Base-by-base conservation (phyloP, 495 filamentous ascomycete genomes). In the Jackrogersella minutella region DNA sequence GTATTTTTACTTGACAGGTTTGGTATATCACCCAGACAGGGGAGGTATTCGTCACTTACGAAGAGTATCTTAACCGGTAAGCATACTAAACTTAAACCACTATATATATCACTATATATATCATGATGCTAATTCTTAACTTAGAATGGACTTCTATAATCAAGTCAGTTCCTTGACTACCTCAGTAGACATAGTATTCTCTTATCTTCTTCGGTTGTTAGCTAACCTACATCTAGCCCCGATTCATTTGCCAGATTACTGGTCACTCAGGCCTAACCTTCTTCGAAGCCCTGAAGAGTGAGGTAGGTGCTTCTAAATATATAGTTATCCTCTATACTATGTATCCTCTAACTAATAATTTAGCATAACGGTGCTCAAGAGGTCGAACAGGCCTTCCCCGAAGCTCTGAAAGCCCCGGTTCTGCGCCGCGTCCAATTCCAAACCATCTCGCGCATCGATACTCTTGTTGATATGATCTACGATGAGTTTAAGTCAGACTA, bases 221-320 rank as follows among this genome's bases (percentile, higher is more conserved):
- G 69, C 55, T 56, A 43, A 73, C 60, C 21, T 28, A 46, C 52
- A 41, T 54, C 41, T 68, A 95, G 87, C 90, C 88, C 62, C 87
- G 89, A 41, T 99, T 98, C 73, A 96, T 94, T 52, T 97, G 94
- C 75, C 90, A 95, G 65, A 94, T 97, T 61, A 97, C 92, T 2
- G 95, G 95, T 31, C 93, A 97, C 76, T 96, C 93, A 24, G 90
- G 90, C 24, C 78, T 97, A 67, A 94, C 84, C n/a, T 98, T 96
- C 76, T 97, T 96, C 60, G 92, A 98, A 54, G 95, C 95, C 3
- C 82, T 93, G 13, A 87, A 91, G 74, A 97, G 93, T 76, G 96
- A 99, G 86, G 95, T 97, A 86, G 37, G 88, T 78, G 16, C 4
- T 52, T 47, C n/a, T n/a, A 8, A 22, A 58, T 49, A 53, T 61